Evolutionary conservation across 192 early-diverging fungal genomes (phyloP), one percentile per base, ranked within the genome.

Genomic region (Coemansia nantahalensis): DNA sequence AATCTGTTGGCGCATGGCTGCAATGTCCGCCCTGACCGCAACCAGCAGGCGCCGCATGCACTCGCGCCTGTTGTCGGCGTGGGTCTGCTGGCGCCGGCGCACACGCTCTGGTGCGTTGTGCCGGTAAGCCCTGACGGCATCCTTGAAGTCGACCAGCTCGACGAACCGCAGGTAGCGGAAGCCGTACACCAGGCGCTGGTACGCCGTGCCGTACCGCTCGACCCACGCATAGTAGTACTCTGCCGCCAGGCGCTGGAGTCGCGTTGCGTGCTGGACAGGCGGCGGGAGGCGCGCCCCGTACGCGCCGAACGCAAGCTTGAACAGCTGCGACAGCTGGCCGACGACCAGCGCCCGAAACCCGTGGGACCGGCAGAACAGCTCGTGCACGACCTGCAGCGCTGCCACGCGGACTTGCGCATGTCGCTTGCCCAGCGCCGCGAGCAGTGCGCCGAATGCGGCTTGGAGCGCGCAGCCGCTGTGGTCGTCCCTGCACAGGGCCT

Each of bases 351-450:
- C 48, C 30, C 86, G 80, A 56, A 88, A 84, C 23, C 59, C 59
- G 54, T 88, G 83, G 13, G 86, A 88, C 5, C 86, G 79, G 11
- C 55, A 45, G 48, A 88, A 88, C 6, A 88, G 59, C 53, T 79
- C 79, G 39, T 81, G 78, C 9, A 84, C 65, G 3, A 74, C 50
- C 53, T 85, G 84, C 13, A 82, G 47, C 24, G 78, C 65, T 13
- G 83, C 80, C n/a, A 79, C 76, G 7, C 86, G 84, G 24, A 84
- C 78, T 73, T 84, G 64, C 10, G 76, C 53, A 16, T 77, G 74
- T 8, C 39, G 35, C 39, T 59, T 65, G 40, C 26, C 17, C 28
- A 77, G 56, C 1, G 42, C 23, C 32, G 37, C 39, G 5, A 62
- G 32, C 0, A 67, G 23, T 3, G 28, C 45, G 10, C 53, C 5